Conservation (phyloP, 2,329 filamentous ascomycete species). For the Colletotrichum sp. region DNA sequence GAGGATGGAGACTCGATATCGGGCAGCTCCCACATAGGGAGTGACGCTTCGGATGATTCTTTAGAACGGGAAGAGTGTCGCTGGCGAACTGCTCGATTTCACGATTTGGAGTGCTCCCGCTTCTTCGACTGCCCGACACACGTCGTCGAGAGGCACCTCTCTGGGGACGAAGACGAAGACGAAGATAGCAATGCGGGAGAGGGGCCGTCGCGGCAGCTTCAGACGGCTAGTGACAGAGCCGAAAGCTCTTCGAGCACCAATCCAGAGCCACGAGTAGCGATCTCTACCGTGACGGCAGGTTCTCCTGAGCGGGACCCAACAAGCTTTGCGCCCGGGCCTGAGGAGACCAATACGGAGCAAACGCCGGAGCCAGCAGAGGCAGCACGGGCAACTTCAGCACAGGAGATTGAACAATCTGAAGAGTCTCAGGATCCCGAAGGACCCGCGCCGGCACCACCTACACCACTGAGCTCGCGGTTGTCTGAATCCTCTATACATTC, state of each 20-base stretch:
- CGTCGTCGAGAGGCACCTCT: constrained; percentile 40
- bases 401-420: constrained; percentile 3
- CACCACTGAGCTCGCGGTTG: constrained; percentile 12
- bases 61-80: constrained; percentile 31
- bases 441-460: constrained; percentile 13
- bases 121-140: constrained; percentile 56
- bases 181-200: constrained; percentile 10
- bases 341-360: constrained; percentile 5
- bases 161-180: constrained; percentile 28
- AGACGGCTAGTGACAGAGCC: neutral
- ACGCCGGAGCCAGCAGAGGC: neutral
- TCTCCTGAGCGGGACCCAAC: neutral
- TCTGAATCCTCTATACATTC: constrained; percentile 1
- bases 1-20: constrained; percentile 26
- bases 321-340: constrained; percentile 20
- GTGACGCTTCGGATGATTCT: constrained; percentile 26
- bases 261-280: neutral
- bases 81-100: constrained; percentile 40
- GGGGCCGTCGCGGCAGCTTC: neutral
- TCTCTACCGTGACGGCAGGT: neutral
- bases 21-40: constrained; percentile 44
- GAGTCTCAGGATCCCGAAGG: constrained; percentile 20
- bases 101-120: constrained; percentile 49
- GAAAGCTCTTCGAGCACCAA: neutral
- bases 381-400: constrained; percentile 19